phyloP scores from a whole-genome alignment of 148 eudicot genomes.

The Vaccinium macrocarpon region DNA sequence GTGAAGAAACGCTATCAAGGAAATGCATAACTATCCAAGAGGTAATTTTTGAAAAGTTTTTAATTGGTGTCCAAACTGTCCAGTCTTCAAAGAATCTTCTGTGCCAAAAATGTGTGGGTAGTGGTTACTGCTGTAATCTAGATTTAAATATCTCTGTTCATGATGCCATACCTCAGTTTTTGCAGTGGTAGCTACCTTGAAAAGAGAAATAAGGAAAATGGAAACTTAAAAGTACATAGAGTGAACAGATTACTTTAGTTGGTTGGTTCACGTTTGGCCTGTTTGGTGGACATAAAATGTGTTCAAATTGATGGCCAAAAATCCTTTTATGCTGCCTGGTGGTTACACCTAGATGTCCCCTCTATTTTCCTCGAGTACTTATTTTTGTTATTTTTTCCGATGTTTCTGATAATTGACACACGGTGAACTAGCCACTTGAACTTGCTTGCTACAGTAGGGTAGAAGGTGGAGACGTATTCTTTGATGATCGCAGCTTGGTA shows the following conservation, averaged over 20 bases:
- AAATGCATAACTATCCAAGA: slow-evolving; percentile 68
- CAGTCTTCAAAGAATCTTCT: no score
- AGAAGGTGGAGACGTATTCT: slow-evolving; percentile 89
- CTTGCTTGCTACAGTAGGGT: slow-evolving; percentile 95
- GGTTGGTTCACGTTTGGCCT: background rate
- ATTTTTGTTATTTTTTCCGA: slow-evolving; percentile 30
- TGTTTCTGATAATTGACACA: slow-evolving; percentile 34
- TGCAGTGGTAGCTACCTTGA: background rate
- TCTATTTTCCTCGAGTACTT: slow-evolving; percentile 12
- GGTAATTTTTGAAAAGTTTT: slow-evolving; percentile 34
- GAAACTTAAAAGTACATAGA: background rate
- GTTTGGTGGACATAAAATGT: background rate
- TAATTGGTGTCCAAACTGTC: no score
- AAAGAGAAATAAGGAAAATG: slow-evolving; percentile 6
- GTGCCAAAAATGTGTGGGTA: no score
- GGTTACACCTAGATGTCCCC: slow-evolving; percentile 23
- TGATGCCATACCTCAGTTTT: background rate
- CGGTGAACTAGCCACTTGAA: slow-evolving; percentile 77
- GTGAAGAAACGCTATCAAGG: slow-evolving; percentile 93
- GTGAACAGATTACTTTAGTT: slow-evolving; percentile 8
- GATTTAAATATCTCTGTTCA: background rate
- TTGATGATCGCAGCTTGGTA: slow-evolving; percentile 91
- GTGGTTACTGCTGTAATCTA: no score
- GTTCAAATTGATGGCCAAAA: background rate
- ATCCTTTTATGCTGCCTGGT: slow-evolving; percentile 14